Conservation (phyloP, 164 flowering plant genomes). For the Chimonanthus praecox region DNA sequence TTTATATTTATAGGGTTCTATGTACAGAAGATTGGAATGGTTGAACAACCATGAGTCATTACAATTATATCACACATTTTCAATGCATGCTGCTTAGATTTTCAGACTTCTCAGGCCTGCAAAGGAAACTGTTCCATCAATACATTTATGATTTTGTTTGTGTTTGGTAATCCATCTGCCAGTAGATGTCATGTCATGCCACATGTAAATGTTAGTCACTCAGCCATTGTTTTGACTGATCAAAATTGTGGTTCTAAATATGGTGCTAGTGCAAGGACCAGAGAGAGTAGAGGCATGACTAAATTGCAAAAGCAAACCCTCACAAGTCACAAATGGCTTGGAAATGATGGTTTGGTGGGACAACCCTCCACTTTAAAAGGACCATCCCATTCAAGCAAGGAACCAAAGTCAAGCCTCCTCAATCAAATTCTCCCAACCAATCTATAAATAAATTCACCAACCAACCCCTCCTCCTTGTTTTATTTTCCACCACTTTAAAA, state of each 20-base stretch:
- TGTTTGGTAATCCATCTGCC: background rate
- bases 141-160: too few relatives aligned
- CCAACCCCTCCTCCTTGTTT: background rate
- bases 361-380: background rate
- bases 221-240: too few relatives aligned
- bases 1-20: too few relatives aligned
- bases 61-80: background rate
- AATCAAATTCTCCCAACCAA: conserved; percentile 1
- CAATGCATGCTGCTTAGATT: background rate
- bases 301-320: background rate
- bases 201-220: too few relatives aligned
- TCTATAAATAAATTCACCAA: background rate
- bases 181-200: background rate
- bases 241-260: background rate
- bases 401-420: conserved; percentile 4
- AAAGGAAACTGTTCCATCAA: background rate
- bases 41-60: background rate
- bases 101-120: background rate
- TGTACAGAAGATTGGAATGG: background rate
- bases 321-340: background rate
- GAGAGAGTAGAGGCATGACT: too few relatives aligned
- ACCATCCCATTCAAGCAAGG: background rate
- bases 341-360: background rate
- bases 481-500: background rate
- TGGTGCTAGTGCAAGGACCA: background rate